Percentiles rank a stretch among this genome's conserved stretches.
Conservation (phyloP, 768 basidiomycete genomes). For the Glaciozyma martinii region DNA sequence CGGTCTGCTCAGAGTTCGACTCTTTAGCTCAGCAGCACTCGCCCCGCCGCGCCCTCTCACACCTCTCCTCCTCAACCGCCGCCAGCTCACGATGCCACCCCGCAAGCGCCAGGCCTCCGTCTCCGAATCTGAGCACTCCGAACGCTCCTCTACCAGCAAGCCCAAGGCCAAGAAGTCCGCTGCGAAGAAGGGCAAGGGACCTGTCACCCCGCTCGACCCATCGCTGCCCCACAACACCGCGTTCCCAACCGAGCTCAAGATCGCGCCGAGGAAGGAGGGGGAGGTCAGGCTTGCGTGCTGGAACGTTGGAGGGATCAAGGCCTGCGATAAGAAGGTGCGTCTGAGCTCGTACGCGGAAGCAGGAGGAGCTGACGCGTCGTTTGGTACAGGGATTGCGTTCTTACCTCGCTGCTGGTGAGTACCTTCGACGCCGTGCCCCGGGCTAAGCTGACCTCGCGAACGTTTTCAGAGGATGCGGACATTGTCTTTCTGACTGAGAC, state of each 20-base stretch:
- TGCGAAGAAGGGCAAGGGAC: conserved; percentile 7
- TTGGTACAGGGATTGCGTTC: conserved; percentile 59
- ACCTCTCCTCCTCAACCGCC: not conserved
- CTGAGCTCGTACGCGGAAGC: not conserved
- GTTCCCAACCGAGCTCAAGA: conserved; percentile 28
- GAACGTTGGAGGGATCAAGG: conserved; percentile 71
- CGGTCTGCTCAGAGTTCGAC: not conserved
- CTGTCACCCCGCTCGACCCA: conserved; percentile 31
- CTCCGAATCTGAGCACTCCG: not conserved
- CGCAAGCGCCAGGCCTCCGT: conserved; percentile 1
- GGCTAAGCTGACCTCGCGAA: too few relatives aligned
- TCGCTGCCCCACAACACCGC: conserved; percentile 29
- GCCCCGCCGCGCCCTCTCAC: not conserved
- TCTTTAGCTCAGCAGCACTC: not conserved
- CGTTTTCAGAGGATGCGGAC: conserved; percentile 71
- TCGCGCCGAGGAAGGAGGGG: conserved; percentile 15
- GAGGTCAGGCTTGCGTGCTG: conserved; percentile 50
- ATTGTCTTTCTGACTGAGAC: conserved; percentile 77
- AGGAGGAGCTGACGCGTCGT: not conserved
- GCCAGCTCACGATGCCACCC: not conserved
- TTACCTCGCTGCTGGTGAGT: conserved; percentile 50
- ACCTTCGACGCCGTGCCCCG: too few relatives aligned
- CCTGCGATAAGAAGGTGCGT: conserved; percentile 65
- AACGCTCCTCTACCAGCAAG: not conserved
- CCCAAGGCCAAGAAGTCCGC: not conserved